phyloP scores from a whole-genome alignment of 1,284 basidiomycete species.

The Irpex rosettiformis region DNA sequence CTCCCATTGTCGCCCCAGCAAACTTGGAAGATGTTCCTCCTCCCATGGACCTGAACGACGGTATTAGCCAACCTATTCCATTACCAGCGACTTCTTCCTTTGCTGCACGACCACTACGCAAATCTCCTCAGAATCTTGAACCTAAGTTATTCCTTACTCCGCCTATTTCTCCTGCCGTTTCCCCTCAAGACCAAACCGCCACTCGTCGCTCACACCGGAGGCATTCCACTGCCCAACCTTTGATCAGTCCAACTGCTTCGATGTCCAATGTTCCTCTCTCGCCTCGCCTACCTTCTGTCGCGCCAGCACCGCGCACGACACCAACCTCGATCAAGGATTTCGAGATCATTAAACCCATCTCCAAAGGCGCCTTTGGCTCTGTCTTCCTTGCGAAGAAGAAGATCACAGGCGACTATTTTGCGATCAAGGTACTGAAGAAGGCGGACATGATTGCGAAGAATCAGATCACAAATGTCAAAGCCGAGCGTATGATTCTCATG shows the following conservation, averaged over 20 bases:
- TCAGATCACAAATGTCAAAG: constrained; percentile 99
- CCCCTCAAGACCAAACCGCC: constrained; percentile 51
- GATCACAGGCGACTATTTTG: constrained; percentile 96
- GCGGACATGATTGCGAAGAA: constrained; percentile 99
- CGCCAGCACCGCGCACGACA: constrained; percentile 74
- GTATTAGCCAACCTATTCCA: constrained; percentile 27
- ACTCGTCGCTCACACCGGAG: constrained; percentile 58
- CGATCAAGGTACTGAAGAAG: constrained; percentile 99
- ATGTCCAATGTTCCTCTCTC: constrained; percentile 67
- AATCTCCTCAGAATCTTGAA: constrained; percentile 64
- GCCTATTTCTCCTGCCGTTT: constrained; percentile 67
- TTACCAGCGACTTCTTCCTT: constrained; percentile 14
- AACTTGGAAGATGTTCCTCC: constrained; percentile 55
- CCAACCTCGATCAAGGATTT: constrained; percentile 98
- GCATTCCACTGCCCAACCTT: constrained; percentile 68
- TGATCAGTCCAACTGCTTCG: constrained; percentile 53
- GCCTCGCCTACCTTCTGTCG: constrained; percentile 81
- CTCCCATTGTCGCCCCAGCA: constrained; percentile 71
- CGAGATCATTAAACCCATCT: constrained; percentile 99
- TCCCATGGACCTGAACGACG: constrained; percentile 60
- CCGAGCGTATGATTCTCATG: constrained; percentile 99
- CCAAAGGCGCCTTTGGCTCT: constrained; percentile 97
- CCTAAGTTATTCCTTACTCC: constrained; percentile 67
- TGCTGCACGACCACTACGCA: constrained; percentile 50
- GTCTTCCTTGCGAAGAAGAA: constrained; percentile 99